Evolutionary conservation across 2,329 filamentous ascomycete genomes (phyloP), one percentile per base, ranked within the genome.

Genomic region (Phoma sp.): DNA sequence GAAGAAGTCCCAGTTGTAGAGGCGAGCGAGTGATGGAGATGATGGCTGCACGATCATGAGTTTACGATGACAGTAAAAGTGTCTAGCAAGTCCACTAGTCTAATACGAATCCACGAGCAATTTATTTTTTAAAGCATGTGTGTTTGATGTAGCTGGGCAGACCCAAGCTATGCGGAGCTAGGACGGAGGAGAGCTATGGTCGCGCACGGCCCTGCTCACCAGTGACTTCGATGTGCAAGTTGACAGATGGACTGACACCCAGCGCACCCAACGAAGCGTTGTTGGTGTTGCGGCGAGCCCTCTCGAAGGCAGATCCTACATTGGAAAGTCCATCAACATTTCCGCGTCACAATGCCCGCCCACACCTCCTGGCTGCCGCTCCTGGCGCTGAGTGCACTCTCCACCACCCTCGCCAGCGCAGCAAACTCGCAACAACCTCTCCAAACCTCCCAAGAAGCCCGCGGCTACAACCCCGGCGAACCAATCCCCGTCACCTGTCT

Each of bases 1-100:
- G 89, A 87, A 88, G 80, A 87, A 84, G 82, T 77, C 83, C 7
- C 41, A 45, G 40, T 49, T 48, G 46, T 48, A 54, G 29, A 52
- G 22, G 18, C 5, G 10, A 22, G 14, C 27, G 37, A 14, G 18
- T 14, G 37, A 29, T 35, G 30, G 10, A n/a, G 51, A 36, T 40
- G 40, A 46, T 35, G 45, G 25, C 32, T 33, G 32, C 32, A 33
- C 32, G 13, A 33, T 54, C 30, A 40, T 32, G 51, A 54, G 44
- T 23, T 14, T 10, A 48, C 36, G 51, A 48, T 39, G 32, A 33
- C 23, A 35, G 44, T 44, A 48, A 53, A 44, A 48, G 27, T 33
- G 30, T 35, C 22, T 52, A 52, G 49, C 42, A 41, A 54, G 27
- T 30, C 29, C 8, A 30, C 37, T 48, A 48, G 38, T 40, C 27